Percentiles rank a stretch among this genome's conserved stretches.
These are phyloP conservation scores for Chondrus crispus DNA, from an alignment of 23 red algal species.

Conservation along the genomic window DNA sequence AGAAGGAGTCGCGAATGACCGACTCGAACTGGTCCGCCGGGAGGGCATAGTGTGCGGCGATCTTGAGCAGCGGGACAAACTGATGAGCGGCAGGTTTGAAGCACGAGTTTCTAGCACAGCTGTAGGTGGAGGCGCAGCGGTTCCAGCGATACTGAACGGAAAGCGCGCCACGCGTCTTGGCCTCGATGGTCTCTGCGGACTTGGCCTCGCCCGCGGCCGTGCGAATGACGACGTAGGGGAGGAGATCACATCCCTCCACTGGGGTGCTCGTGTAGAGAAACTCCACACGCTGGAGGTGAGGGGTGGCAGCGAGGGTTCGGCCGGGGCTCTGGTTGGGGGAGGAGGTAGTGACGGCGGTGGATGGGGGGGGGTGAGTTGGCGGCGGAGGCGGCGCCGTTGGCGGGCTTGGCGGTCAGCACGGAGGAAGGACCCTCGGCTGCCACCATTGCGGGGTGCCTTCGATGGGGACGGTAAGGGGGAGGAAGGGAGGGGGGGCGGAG, in stretches of 20 bases:
- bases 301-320: neutral
- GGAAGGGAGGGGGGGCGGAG: neutral
- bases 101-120: slow-evolving; percentile 54
- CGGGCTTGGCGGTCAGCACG: neutral
- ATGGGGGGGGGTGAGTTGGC: neutral
- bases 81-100: slow-evolving; percentile 47
- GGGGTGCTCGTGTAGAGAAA: slow-evolving; percentile 85
- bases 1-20: slow-evolving; percentile 42
- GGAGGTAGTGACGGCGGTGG: neutral
- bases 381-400: slow-evolving; percentile 22
- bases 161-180: slow-evolving; percentile 52
- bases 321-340: slow-evolving; percentile 20
- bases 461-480: neutral
- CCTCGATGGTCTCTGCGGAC: slow-evolving; percentile 81
- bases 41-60: neutral
- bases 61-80: slow-evolving; percentile 53
- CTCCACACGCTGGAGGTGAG: slow-evolving; percentile 63
- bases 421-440: neutral
- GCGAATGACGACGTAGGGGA: slow-evolving; percentile 85
- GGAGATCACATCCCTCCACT: slow-evolving; percentile 90
- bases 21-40: slow-evolving; percentile 38
- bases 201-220: slow-evolving; percentile 58
- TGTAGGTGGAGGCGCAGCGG: slow-evolving; percentile 61
- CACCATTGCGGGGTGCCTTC: neutral
- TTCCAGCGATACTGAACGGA: slow-evolving; percentile 88